A percentile compares a stretch with the other conserved stretches of the same genome.
phyloP scores from a whole-genome alignment of 2,329 filamentous ascomycete species.

The Diaporthe aspalathi region DNA sequence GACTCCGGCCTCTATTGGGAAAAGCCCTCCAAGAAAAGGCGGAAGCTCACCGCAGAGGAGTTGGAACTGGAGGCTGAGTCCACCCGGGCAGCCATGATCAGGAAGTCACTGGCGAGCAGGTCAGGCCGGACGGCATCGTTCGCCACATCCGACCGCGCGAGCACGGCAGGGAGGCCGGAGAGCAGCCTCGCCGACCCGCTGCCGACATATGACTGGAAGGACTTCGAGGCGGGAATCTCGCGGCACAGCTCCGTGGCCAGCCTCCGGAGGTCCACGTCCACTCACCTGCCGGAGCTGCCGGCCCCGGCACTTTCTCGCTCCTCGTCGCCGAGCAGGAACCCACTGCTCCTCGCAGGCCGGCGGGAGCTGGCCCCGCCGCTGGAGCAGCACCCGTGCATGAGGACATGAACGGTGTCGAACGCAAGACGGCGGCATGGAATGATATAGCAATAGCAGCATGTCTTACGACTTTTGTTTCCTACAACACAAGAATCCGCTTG shows the following conservation, averaged over 20 bases:
- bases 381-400: constrained; percentile 32
- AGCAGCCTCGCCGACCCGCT: constrained; percentile 38
- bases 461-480: not conserved
- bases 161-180: constrained; percentile 29
- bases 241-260: constrained; percentile 36
- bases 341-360: constrained; percentile 15
- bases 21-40: constrained; percentile 42
- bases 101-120: constrained; percentile 54
- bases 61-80: constrained; percentile 50
- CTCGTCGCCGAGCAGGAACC: constrained; percentile 32
- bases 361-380: constrained; percentile 30
- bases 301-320: constrained; percentile 28
- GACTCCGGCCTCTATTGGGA: constrained; percentile 44
- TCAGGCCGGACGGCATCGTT: constrained; percentile 39
- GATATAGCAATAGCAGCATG: not conserved
- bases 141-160: constrained; percentile 15
- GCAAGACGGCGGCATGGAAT: not conserved
- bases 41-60: constrained; percentile 45
- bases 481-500: too few relatives aligned
- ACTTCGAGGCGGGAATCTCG: constrained; percentile 50
- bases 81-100: constrained; percentile 55
- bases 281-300: constrained; percentile 28
- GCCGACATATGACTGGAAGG: constrained; percentile 52
- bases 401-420: not conserved
- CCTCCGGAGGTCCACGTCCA: constrained; percentile 2